phyloP scores from a whole-genome alignment of 2,329 filamentous ascomycete genomes.

The Penicillium freii region DNA sequence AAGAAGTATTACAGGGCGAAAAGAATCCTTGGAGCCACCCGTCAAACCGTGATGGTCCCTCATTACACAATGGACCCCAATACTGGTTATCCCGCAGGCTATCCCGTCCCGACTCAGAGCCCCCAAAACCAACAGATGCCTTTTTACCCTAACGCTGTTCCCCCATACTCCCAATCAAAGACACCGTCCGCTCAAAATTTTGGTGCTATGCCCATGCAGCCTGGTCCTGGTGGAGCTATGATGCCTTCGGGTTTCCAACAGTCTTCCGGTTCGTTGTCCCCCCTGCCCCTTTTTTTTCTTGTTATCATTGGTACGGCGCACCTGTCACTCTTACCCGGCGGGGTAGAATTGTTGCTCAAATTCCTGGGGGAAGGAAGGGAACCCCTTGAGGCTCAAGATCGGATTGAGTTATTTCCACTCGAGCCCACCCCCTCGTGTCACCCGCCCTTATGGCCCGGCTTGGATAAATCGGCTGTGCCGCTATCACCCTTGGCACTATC shows the following conservation, averaged over 20 bases:
- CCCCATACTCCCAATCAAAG: slow-evolving; percentile 36
- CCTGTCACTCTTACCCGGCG: slow-evolving; percentile 8
- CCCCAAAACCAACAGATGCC: slow-evolving; percentile 34
- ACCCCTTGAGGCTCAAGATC: slow-evolving; percentile 6
- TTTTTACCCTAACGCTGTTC: slow-evolving; percentile 37
- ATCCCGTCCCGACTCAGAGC: slow-evolving; percentile 36
- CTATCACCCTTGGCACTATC: slow-evolving; percentile 10
- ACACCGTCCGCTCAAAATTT: slow-evolving; percentile 31
- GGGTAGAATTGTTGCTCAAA: slow-evolving; percentile 3
- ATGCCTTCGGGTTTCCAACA: slow-evolving; percentile 40
- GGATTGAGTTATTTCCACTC: slow-evolving; percentile 1
- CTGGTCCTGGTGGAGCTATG: slow-evolving; percentile 39
- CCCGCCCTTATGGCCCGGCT: slow-evolving; percentile 3
- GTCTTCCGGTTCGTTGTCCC: slow-evolving; percentile 33
- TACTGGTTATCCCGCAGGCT: slow-evolving; percentile 30
- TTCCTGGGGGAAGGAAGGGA: not conserved
- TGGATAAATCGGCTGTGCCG: slow-evolving; percentile 3
- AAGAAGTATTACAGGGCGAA: slow-evolving; percentile 15
- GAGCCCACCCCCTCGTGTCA: not conserved
- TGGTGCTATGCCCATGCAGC: slow-evolving; percentile 36
- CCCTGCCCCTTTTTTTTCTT: slow-evolving; percentile 7
- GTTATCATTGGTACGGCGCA: slow-evolving; percentile 13
- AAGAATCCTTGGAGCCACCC: slow-evolving; percentile 1
- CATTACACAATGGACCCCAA: slow-evolving; percentile 27
- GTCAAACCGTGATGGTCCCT: slow-evolving; percentile 9